Base-by-base conservation (phyloP, 306 rosid species). In the Cicer chorassanicum region DNA sequence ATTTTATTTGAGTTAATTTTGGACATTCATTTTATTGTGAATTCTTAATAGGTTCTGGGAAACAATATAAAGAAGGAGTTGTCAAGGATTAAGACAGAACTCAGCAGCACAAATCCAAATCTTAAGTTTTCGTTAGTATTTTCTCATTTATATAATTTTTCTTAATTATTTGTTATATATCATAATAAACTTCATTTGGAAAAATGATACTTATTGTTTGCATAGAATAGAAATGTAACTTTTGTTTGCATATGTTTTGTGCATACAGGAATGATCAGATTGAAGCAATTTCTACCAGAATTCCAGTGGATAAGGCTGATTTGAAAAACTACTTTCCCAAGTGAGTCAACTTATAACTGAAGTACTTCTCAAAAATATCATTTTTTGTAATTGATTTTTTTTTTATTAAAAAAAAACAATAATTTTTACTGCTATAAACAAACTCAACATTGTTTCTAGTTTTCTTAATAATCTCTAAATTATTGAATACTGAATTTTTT, bases 51-150 rank as follows among this genome's bases (percentile, higher is more conserved):
- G 97, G 97, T 87, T 73, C 83, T 90, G 79, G 96, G 87, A 39
- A 93, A 88, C 57, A 91, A 82, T 75, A 87, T 86, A 59, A 92
- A 88, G 88, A 93, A 85, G 84, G 92, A 91, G 81, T 86, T 93
- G 16, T 82, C 96, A 24, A 82, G 90, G 78, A 91, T 93, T 51
- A 96, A 89, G 78, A 70, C 92, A 65, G 96, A 88, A 82, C 93
- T 88, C 42, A 80, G 86, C 85, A 84, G 84, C 75, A 82, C 96
- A 83, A 91, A 87, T 68, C 89, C 96, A 41, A 88, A 86, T 86
- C 92, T 87, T 50, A 79, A 81, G 49, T 88, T 88, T 77, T 87
- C 91, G 97, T 93, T 67, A 65, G 88, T 71, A 49, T 34, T 71
- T 66, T 70, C 60, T 43, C 46, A 6, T 0, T 19, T 44, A 40